Conservation (phyloP, 2,329 filamentous ascomycete genomes). For the Emergomyces africanus region DNA sequence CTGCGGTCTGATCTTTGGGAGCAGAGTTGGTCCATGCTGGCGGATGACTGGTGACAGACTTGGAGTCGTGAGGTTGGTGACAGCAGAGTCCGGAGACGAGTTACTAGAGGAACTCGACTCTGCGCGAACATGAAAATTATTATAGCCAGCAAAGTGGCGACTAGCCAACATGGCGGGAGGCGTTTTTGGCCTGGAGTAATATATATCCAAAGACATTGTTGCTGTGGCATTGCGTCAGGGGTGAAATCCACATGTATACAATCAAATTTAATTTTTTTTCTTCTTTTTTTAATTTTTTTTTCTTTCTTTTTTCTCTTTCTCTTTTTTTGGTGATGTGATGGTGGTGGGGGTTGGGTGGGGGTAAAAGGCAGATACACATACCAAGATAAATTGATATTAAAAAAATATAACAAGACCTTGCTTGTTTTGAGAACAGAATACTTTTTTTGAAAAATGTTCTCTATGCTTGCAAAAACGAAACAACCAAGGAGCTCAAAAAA, state of each 20-base stretch:
- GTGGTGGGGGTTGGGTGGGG: neutral
- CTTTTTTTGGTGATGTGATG: neutral
- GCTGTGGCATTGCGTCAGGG: constrained; percentile 4
- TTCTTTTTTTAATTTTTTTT: neutral
- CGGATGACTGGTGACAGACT: constrained; percentile 59
- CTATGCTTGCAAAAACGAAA: constrained; percentile 8
- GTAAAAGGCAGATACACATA: neutral
- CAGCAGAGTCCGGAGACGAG: constrained; percentile 56
- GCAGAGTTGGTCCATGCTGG: constrained; percentile 59
- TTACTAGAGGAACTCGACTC: constrained; percentile 54
- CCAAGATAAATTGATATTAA: neutral
- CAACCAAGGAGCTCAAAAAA: constrained; percentile 9
- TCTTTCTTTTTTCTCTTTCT: neutral
- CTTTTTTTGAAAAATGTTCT: neutral
- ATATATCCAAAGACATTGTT: constrained; percentile 31
- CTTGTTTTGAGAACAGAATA: constrained; percentile 1
- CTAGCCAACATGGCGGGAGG: constrained; percentile 26
- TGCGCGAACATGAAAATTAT: constrained; percentile 43
- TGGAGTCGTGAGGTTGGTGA: constrained; percentile 57
- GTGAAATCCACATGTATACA: neutral
- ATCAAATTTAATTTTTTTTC: neutral
- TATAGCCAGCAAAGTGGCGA: constrained; percentile 20
- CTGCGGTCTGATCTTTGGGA: constrained; percentile 77
- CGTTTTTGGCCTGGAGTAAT: constrained; percentile 33
- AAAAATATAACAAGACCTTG: constrained; percentile 1